Conservation (phyloP, 2,329 filamentous ascomycete species). For the Botrytis fragariae region DNA sequence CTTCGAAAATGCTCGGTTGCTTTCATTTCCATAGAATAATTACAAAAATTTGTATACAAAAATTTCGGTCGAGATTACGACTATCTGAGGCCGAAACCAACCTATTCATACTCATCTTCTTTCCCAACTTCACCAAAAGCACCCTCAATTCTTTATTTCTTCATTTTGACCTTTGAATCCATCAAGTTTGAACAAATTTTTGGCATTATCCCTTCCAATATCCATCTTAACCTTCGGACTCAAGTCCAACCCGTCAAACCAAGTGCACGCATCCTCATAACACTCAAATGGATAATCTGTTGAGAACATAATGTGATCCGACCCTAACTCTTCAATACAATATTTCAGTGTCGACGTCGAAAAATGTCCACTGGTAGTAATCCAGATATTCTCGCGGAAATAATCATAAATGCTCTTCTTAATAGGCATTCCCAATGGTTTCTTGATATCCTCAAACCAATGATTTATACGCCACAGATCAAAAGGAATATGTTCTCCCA, state of each 20-base stretch:
- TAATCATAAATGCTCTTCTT: constrained; percentile 50
- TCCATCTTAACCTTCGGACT: constrained; percentile 41
- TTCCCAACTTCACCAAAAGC: too few relatives aligned
- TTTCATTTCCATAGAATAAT: background rate
- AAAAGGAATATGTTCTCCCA: constrained; percentile 51
- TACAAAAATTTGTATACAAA: background rate
- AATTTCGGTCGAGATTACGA: background rate
- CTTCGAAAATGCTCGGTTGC: background rate
- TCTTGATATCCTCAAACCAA: constrained; percentile 55
- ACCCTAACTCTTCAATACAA: constrained; percentile 48
- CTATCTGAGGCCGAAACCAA: background rate
- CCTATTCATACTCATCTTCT: too few relatives aligned
- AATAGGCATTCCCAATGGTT: constrained; percentile 40
- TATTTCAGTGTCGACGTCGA: constrained; percentile 52
- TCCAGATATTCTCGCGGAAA: constrained; percentile 54
- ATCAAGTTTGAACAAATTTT: constrained; percentile 41
- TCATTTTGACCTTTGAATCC: constrained; percentile 3
- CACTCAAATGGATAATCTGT: constrained; percentile 54
- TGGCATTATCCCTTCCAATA: constrained; percentile 48
- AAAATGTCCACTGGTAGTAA: constrained; percentile 57
- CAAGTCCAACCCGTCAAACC: constrained; percentile 43
- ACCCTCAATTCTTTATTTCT: background rate
- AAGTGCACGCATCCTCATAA: constrained; percentile 43
- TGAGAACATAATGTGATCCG: constrained; percentile 51
- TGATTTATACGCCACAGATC: constrained; percentile 52